Conservation (phyloP, 495 filamentous ascomycete species). For the Tuber magnatum region DNA sequence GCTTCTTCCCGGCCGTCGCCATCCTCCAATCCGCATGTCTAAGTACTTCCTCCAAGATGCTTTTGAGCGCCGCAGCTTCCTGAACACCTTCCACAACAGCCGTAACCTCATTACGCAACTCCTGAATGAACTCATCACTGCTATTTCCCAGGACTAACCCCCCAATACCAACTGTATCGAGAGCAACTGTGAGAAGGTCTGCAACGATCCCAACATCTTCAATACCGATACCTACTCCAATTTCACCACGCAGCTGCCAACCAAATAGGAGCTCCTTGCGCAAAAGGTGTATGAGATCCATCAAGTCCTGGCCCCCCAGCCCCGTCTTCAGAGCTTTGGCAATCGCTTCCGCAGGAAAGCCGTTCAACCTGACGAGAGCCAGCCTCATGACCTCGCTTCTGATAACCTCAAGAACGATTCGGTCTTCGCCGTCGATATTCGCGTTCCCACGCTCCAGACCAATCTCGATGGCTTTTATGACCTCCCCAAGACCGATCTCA, state of each 20-base stretch:
- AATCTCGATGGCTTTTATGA: conserved; percentile 26
- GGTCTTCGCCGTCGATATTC: conserved; percentile 14
- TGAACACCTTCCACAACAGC: conserved; percentile 34
- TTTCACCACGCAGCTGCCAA: not conserved
- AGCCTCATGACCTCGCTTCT: conserved; percentile 29
- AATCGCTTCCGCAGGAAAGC: conserved; percentile 25
- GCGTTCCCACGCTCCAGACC: not conserved
- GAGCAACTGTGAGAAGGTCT: conserved; percentile 27
- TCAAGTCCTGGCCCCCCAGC: conserved; percentile 25
- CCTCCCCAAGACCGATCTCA: conserved; percentile 21
- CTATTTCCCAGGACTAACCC: conserved; percentile 29
- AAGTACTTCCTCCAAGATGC: conserved; percentile 39
- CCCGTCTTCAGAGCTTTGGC: conserved; percentile 22
- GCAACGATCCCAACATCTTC: conserved; percentile 35
- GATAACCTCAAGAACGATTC: conserved; percentile 29
- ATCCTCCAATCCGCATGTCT: conserved; percentile 31
- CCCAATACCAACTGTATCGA: conserved; percentile 37
- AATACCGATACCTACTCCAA: conserved; percentile 25
- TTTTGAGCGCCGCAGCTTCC: conserved; percentile 35
- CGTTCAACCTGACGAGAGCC: conserved; percentile 28
- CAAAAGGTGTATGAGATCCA: conserved; percentile 29
- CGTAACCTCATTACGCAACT: conserved; percentile 26
- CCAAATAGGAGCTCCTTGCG: conserved; percentile 28
- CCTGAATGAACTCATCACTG: conserved; percentile 19
- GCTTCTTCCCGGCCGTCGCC: conserved; percentile 4